These are phyloP conservation scores for Pestalotiopsis sp. DNA, from an alignment of 2,329 filamentous ascomycete genomes.

Conservation along the genomic window DNA sequence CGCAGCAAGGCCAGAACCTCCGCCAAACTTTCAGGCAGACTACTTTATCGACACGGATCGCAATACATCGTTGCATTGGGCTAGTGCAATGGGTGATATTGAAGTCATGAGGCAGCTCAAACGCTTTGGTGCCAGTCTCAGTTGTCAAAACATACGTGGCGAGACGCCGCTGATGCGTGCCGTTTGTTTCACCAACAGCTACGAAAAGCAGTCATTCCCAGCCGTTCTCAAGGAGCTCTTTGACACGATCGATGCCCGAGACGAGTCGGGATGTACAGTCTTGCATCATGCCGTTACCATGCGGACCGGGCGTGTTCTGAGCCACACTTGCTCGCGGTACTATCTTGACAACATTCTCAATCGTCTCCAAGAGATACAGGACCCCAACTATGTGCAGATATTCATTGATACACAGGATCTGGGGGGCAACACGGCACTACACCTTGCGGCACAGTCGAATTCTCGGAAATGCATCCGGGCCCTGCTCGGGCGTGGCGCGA, in stretches of 20 bases:
- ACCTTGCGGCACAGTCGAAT: conserved; percentile 76
- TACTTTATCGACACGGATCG: conserved; percentile 91
- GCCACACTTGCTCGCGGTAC: conserved; percentile 87
- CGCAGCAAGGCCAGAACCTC: conserved; percentile 75
- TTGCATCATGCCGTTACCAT: conserved; percentile 94
- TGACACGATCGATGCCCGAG: conserved; percentile 77
- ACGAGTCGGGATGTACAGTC: conserved; percentile 82
- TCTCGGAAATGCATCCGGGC: conserved; percentile 88
- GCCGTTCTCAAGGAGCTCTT: conserved; percentile 81
- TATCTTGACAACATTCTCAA: conserved; percentile 92
- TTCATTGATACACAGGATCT: conserved; percentile 82
- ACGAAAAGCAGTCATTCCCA: conserved; percentile 89
- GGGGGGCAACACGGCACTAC: conserved; percentile 84
- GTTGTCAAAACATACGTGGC: conserved; percentile 69
- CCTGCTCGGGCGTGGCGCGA: conserved; percentile 76
- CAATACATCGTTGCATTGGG: conserved; percentile 95
- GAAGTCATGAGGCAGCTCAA: conserved; percentile 89
- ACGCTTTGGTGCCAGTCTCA: conserved; percentile 74
- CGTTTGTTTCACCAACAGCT: conserved; percentile 96
- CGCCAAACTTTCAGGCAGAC: conserved; percentile 84
- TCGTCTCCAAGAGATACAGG: conserved; percentile 77
- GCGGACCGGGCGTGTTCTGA: conserved; percentile 78
- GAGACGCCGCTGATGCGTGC: conserved; percentile 95
- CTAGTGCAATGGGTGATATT: conserved; percentile 94
- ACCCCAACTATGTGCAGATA: conserved; percentile 74